Conservation (phyloP, 192 early-diverging fungal species). For the Glomus cerebriforme region DNA sequence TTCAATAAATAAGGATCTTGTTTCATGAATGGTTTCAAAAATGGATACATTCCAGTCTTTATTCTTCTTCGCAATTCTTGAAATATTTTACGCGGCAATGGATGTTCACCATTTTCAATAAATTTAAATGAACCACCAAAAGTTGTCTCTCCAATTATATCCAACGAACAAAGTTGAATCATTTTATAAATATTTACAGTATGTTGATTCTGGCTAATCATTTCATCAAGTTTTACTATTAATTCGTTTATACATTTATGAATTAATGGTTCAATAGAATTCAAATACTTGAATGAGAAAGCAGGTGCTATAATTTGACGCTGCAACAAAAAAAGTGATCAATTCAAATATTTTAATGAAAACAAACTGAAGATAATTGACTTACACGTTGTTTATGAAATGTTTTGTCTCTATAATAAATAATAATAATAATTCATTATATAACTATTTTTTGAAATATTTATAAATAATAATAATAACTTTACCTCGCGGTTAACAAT, state of each 20-base stretch:
- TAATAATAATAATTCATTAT: neutral
- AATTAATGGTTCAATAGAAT: constrained; percentile 50
- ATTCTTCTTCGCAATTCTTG: constrained; percentile 15
- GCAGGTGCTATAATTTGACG: constrained; percentile 55
- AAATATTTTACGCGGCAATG: constrained; percentile 40
- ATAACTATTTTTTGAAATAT: neutral
- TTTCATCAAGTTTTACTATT: constrained; percentile 37
- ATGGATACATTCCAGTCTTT: neutral
- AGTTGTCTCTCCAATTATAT: constrained; percentile 55
- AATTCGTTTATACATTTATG: constrained; percentile 33
- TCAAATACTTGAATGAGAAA: constrained; percentile 55
- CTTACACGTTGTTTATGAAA: constrained; percentile 26
- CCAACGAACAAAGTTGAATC: constrained; percentile 40
- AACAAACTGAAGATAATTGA: neutral
- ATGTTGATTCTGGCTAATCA: constrained; percentile 23
- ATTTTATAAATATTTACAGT: constrained; percentile 42
- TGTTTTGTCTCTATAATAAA: neutral
- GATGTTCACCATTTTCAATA: constrained; percentile 50
- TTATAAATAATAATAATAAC: too few species aligned
- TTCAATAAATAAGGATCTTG: constrained; percentile 1
- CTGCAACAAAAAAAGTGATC: constrained; percentile 35
- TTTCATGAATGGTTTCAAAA: neutral
- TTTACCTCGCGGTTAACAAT: neutral
- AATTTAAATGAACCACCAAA: constrained; percentile 56
- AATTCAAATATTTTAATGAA: neutral